Evolutionary conservation across 2,329 filamentous ascomycete genomes (phyloP).

Genomic region (Coniochaeta sp.): DNA sequence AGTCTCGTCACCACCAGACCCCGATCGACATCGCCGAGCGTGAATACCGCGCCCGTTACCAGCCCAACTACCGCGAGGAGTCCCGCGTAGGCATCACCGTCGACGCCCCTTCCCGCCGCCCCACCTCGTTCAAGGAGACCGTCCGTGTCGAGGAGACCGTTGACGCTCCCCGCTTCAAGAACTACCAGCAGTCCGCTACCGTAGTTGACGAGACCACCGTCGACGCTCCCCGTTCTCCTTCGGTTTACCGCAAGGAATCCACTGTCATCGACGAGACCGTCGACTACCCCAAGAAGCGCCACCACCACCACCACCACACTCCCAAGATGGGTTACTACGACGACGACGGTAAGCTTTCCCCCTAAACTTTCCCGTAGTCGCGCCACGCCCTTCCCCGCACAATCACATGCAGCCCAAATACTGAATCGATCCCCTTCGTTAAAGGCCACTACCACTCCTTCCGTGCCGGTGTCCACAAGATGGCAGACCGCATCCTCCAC

Average conservation of each 20-base stretch:
- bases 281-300: constrained; percentile 40
- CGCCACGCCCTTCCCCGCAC: constrained; percentile 8
- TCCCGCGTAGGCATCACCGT: constrained; percentile 27
- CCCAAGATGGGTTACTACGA: constrained; percentile 62
- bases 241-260: constrained; percentile 47
- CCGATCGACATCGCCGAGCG: constrained; percentile 59
- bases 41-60: constrained; percentile 57
- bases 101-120: constrained; percentile 34
- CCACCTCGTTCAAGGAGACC: constrained; percentile 29
- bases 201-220: constrained; percentile 13
- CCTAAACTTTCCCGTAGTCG: constrained; percentile 7
- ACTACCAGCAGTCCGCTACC: constrained; percentile 24
- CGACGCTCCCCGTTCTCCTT: constrained; percentile 30
- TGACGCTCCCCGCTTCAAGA: constrained; percentile 19
- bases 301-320: constrained; percentile 29
- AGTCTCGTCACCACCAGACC: constrained; percentile 38
- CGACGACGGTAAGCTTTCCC: constrained; percentile 44
- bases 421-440: constrained; percentile 1
- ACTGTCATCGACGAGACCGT: constrained; percentile 61
- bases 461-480: constrained; percentile 49
- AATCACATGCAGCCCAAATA: constrained; percentile 11
- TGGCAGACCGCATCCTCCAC: constrained; percentile 48
- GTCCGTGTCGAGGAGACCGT: constrained; percentile 20
- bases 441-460: constrained; percentile 53
- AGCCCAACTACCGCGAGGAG: constrained; percentile 39